These are phyloP conservation scores for Physcomitrellopsis africana DNA, from an alignment of 225 moss, liverwort and hornwort genomes.

Conservation along the genomic window DNA sequence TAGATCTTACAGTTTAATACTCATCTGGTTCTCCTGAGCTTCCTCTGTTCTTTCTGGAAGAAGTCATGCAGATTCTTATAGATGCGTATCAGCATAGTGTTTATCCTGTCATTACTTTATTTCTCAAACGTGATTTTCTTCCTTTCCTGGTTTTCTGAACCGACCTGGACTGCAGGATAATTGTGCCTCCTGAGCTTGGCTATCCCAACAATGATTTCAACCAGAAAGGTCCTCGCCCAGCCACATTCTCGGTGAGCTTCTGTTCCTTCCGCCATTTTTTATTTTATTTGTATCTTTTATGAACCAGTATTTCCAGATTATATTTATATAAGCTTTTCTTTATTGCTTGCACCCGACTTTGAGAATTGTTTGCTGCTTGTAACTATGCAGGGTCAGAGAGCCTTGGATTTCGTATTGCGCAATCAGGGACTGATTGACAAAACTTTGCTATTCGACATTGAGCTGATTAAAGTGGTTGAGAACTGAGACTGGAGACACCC, in stretches of 20 bases:
- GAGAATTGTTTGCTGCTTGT: conserved; percentile 14
- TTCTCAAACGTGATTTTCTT: neutral
- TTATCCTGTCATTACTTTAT: neutral
- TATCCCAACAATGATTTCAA: conserved; percentile 93
- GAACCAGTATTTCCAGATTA: neutral
- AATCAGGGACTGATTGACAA: conserved; percentile 98
- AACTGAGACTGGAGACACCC: conserved; percentile 36
- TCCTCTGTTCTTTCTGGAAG: neutral
- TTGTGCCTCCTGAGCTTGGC: conserved; percentile 90
- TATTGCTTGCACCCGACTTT: neutral
- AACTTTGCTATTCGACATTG: conserved; percentile 92
- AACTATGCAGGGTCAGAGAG: conserved; percentile 78
- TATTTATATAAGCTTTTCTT: neutral
- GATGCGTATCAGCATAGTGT: neutral
- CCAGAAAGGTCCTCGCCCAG: conserved; percentile 84
- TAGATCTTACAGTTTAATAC: neutral
- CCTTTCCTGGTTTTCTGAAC: conserved; percentile 20
- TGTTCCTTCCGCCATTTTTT: conserved; percentile 8
- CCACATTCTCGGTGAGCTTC: conserved; percentile 83
- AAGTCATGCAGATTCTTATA: neutral
- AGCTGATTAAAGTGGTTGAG: conserved; percentile 73
- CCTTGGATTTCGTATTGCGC: conserved; percentile 91
- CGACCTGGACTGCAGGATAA: conserved; percentile 57
- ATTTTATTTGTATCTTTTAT: neutral
- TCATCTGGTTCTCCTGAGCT: conserved; percentile 2